Conservation (phyloP, 306 rosid species). For the Medicago truncatula region MtrunA17r5.0-ANR NC_053046.1:12332001-12332500, state of each 20-base stretch:
- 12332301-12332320: background rate
- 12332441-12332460: slow-evolving; percentile 29
- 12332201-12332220: background rate
- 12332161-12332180: background rate
- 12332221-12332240: background rate
- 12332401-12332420: background rate
- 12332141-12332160: too few relatives aligned
- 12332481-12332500: slow-evolving; percentile 37
- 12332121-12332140: too few relatives aligned
- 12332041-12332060: too few relatives aligned
- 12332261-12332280: background rate
- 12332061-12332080: too few relatives aligned
- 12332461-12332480: slow-evolving; percentile 41
- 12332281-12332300: background rate
- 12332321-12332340: background rate
- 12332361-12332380: slow-evolving; percentile 7
- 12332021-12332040: too few relatives aligned
- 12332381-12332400: slow-evolving; percentile 2
- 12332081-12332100: too few relatives aligned
- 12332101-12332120: too few relatives aligned
- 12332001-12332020: too few relatives aligned
- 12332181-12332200: background rate
- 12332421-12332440: slow-evolving; percentile 1
- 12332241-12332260: background rate
- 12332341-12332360: slow-evolving; percentile 24